Conservation (phyloP, 2,329 filamentous ascomycete genomes). For the Stemphylium vesicarium region DNA sequence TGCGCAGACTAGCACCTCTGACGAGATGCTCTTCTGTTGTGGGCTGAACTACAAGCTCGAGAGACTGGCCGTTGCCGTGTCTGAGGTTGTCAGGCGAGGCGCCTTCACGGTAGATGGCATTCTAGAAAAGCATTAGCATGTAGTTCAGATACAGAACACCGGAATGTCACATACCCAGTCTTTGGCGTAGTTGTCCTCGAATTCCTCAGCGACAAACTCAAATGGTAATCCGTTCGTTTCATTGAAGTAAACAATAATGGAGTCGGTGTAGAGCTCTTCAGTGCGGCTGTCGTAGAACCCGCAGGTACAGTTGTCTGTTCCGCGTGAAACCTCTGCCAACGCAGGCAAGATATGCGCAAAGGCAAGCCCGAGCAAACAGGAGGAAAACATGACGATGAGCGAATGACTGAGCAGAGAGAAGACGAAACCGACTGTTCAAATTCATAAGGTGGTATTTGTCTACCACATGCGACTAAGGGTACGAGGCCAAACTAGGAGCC, state of each 20-base stretch:
- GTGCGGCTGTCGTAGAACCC: slow-evolving; percentile 54
- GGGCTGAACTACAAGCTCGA: slow-evolving; percentile 47
- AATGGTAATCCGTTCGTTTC: slow-evolving; percentile 49
- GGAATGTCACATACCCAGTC: slow-evolving; percentile 43
- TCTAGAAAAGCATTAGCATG: slow-evolving; percentile 21
- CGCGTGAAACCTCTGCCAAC: slow-evolving; percentile 25
- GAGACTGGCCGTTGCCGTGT: slow-evolving; percentile 42
- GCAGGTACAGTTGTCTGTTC: slow-evolving; percentile 51
- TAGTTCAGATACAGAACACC: background rate
- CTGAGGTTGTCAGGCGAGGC: slow-evolving; percentile 51
- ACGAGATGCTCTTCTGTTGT: slow-evolving; percentile 50
- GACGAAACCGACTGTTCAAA: slow-evolving; percentile 6
- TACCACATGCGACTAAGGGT: slow-evolving; percentile 1
- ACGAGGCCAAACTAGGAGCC: slow-evolving; percentile 3
- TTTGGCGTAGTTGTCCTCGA: slow-evolving; percentile 54
- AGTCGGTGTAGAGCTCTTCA: slow-evolving; percentile 54
- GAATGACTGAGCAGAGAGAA: slow-evolving; percentile 13
- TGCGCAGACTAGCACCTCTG: slow-evolving; percentile 53
- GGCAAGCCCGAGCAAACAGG: slow-evolving; percentile 17
- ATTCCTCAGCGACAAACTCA: slow-evolving; percentile 51
- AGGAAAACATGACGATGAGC: slow-evolving; percentile 21
- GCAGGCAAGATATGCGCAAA: slow-evolving; percentile 21
- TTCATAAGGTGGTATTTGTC: slow-evolving; percentile 9
- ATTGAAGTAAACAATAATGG: slow-evolving; percentile 59
- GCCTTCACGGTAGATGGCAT: slow-evolving; percentile 53